Base-by-base conservation (phyloP, 257 asterid species). In the Petunia secreta region DNA sequence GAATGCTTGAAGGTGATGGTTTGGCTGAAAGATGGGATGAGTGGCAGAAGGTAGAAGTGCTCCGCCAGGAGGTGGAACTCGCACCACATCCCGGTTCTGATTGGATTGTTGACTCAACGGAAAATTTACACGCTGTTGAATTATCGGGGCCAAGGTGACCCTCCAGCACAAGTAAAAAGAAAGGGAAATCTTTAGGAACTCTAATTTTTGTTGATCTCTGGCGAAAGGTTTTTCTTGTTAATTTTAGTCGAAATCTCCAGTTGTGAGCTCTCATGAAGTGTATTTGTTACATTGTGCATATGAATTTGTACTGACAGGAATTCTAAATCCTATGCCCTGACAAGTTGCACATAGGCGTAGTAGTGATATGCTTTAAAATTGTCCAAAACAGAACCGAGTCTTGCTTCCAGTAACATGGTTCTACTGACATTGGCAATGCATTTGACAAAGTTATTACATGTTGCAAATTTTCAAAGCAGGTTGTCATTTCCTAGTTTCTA, bases 1-100 rank as follows among this genome's bases (percentile, higher is more conserved):
- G 88, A 63, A 86, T 88, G 90, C 83, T 88, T 8, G 91, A 88
- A 82, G 91, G 91, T 5, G 91, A 86, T 43, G 91, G 91, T 44
- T 77, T 88, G 86, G 91, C 91, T 5, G 91, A 88, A 83, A 84
- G 79, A 46, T 86, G 91, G 91, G 91, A 88, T n/a, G 90, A 88
- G 82, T 88, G 91, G 91, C 91, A 88, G 75, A 86, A 88, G 84
- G 91, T 86, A 14, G 91, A 88, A 80, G 90, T 88, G 67, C 91
- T 86, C n/a, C 90, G 91, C 3, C 90, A 86, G 15, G 91, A 88
- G 78, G 87, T 86, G 74, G 90, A 88, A 71, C 82, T 88, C 25
- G 86, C 84, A 9, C 87, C 90, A 2, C 91, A 83, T 46, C 79
- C 89, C 2, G 84, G 78, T 57, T 86, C 90, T 3, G 89, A 86